phyloP scores from a whole-genome alignment of 768 basidiomycete species.

The Rhodotorula graminis region DNA sequence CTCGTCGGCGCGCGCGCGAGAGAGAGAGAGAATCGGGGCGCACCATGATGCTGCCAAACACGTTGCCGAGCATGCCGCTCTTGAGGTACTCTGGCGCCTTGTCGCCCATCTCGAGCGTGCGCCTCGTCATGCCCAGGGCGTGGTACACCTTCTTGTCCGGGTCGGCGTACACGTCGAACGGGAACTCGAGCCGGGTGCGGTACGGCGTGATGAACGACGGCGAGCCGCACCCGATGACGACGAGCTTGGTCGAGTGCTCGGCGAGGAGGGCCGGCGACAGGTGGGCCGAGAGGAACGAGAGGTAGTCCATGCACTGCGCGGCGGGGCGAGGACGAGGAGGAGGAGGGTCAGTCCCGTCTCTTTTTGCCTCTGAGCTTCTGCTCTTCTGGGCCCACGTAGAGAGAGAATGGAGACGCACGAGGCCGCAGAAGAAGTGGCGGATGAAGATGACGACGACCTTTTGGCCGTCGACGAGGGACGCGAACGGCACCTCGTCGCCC shows the following conservation, averaged over 20 bases:
- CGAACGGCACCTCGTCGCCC: slow-evolving; percentile 64
- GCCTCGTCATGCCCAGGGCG: slow-evolving; percentile 68
- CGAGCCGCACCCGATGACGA: slow-evolving; percentile 30
- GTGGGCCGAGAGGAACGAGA: slow-evolving; percentile 60
- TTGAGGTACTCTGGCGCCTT: slow-evolving; percentile 34
- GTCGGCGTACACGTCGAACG: slow-evolving; percentile 30
- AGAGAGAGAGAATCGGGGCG: slow-evolving; percentile 59
- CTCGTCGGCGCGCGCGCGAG: slow-evolving; percentile 45
- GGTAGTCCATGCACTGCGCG: slow-evolving; percentile 72
- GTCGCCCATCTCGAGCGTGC: slow-evolving; percentile 48
- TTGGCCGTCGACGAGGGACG: slow-evolving; percentile 56
- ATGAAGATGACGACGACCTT: slow-evolving; percentile 72
- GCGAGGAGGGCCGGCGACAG: slow-evolving; percentile 46
- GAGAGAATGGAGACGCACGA: not conserved
- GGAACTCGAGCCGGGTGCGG: slow-evolving; percentile 5
- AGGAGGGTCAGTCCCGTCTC: too few species aligned
- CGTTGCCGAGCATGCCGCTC: slow-evolving; percentile 53
- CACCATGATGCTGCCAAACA: slow-evolving; percentile 62
- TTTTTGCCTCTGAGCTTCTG: too few species aligned
- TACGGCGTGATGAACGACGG: slow-evolving; percentile 18
- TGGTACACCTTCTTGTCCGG: slow-evolving; percentile 47
- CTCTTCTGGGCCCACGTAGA: too few species aligned
- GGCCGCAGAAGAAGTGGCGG: slow-evolving; percentile 62
- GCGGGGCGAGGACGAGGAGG: not conserved
- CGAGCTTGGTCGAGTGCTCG: slow-evolving; percentile 44